Base-by-base conservation (phyloP, 495 filamentous ascomycete genomes). In the Aspergillus mulundensis region DNA sequence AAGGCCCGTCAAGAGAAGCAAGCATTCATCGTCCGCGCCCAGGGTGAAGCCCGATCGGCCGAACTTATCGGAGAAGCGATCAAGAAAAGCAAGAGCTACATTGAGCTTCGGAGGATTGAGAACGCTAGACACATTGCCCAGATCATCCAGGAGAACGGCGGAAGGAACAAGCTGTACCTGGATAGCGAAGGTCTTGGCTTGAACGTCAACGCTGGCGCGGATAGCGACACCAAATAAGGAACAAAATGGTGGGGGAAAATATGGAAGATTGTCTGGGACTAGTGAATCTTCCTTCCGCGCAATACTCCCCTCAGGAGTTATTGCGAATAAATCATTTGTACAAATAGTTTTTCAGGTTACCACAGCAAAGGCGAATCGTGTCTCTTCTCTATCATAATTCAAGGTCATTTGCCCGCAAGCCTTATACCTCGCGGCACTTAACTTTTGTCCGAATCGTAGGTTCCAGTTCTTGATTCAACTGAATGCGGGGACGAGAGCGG, bases 1-100 rank as follows among this genome's bases (percentile, higher is more conserved):
- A 97, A 97, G 77, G 94, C 94, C 34, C 88, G 94, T 58, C 94
- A 98, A 72, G 94, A 98, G 82, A 98, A 98, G 81, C 95, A 97
- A 77, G 94, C 94, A 56, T 96, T 90, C 78, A 92, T 98, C 63
- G 94, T 98, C 63, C 89, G 91, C 72, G 94, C 94, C 14, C 95
- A 97, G 83, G 94, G 94, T 91, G 94, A 98, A 76, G 94, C 94
- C 40, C 90, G 94, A 61, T 97, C 94, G 44, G 94, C 94, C 30
- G 91, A 98, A 73, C 87, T 98, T 45, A 96, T 98, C 63, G 94
- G 94, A 71, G 94, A 98, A 40, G 94, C 94, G 32, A 96, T 98
- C 84, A 97, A 98, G 86, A 97, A 98, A 85, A 93, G 83, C 73
- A 87, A 91, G 74, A 88, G 88, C 56, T 98, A 98, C 70, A 88